Evolutionary conservation across 768 basidiomycete genomes (phyloP).

Genomic region (Leucosporidium creatinivorum): DNA sequence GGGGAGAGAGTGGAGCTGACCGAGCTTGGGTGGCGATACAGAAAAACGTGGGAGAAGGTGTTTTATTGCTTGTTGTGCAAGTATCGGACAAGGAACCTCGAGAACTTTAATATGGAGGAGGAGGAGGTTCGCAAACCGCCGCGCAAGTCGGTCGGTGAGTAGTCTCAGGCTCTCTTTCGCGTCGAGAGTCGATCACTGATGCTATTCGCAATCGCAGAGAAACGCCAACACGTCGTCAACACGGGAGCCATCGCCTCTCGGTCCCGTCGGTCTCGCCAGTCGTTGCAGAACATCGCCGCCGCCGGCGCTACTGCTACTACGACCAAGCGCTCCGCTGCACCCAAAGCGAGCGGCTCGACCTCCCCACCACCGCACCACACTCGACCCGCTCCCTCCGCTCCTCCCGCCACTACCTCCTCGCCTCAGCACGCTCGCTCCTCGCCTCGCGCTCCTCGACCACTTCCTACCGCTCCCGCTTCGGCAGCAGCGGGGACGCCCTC

Average conservation of each 20-base stretch:
- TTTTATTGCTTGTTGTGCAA: constrained; percentile 84
- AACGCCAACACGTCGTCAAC: constrained; percentile 28
- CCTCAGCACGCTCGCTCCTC: not conserved
- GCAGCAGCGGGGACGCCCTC: not conserved
- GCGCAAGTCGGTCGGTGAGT: constrained; percentile 12
- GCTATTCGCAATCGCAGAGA: not conserved
- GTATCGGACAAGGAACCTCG: constrained; percentile 68
- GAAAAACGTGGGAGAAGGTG: constrained; percentile 89
- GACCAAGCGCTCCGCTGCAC: no score
- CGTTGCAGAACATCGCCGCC: constrained; percentile 35
- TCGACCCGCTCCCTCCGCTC: constrained; percentile 14
- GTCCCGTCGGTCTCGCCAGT: constrained; percentile 28
- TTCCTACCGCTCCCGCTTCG: constrained; percentile 1
- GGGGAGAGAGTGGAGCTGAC: not conserved
- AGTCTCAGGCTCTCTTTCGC: not conserved
- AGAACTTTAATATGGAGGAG: constrained; percentile 57
- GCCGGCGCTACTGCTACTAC: constrained; percentile 3
- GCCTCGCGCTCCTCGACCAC: constrained; percentile 11
- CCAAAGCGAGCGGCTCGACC: not conserved
- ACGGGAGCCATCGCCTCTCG: constrained; percentile 28
- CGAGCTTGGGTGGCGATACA: constrained; percentile 27
- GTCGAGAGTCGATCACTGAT: no score
- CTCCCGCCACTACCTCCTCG: not conserved
- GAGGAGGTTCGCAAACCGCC: constrained; percentile 39
- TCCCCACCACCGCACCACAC: constrained; percentile 6